Percentiles rank a stretch among this genome's conserved stretches.
Conservation (phyloP, 2,329 filamentous ascomycete genomes). For the Dothiorella sarmentorum region DNA sequence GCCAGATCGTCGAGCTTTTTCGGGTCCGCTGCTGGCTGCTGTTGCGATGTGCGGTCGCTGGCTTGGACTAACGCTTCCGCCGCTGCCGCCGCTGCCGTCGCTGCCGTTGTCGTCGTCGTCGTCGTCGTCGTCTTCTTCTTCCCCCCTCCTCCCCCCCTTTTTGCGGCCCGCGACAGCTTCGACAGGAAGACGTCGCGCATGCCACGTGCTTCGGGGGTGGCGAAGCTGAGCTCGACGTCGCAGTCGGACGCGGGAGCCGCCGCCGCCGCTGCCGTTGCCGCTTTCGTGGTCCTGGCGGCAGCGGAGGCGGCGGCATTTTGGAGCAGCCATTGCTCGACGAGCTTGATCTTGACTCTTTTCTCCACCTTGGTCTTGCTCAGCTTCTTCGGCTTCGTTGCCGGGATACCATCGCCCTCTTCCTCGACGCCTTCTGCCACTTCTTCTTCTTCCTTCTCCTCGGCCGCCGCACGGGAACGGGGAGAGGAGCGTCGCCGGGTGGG, state of each 20-base stretch:
- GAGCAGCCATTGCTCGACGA: conserved; percentile 41
- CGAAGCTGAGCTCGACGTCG: conserved; percentile 6
- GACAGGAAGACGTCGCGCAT: conserved; percentile 14
- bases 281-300: too few relatives aligned
- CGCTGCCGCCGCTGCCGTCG: neutral
- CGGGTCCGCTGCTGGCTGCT: neutral
- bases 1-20: conserved; percentile 75
- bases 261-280: too few relatives aligned
- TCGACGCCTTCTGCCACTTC: neutral
- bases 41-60: neutral
- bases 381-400: conserved; percentile 29
- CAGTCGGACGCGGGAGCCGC: neutral
- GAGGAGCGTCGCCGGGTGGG: neutral
- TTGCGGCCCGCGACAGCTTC: conserved; percentile 1
- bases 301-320: neutral
- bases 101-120: neutral
- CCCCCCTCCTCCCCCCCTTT: conserved; percentile 10
- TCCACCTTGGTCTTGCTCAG: conserved; percentile 39
- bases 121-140: neutral
- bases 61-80: neutral
- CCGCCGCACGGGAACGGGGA: neutral
- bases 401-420: neutral
- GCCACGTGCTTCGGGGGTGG: neutral
- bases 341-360: conserved; percentile 62
- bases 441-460: neutral